Evolutionary conservation across 495 filamentous ascomycete genomes (phyloP).

Genomic region (Podospora pseudopauciseta): DNA sequence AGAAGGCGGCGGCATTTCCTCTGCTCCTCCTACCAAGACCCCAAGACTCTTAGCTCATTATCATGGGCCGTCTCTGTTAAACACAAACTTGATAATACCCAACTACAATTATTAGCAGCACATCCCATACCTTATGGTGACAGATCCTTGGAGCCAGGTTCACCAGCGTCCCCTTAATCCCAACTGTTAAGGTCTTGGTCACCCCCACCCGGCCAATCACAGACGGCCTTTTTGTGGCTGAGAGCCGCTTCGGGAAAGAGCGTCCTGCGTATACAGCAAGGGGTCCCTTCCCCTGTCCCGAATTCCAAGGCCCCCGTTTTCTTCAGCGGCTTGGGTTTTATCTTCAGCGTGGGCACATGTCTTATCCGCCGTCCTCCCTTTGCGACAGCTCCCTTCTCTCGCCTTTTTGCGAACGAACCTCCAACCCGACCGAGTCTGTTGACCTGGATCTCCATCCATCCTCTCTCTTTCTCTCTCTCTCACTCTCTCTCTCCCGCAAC

Average conservation of each 20-base stretch:
- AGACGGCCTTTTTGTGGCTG: conserved; percentile 9
- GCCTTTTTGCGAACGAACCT: conserved; percentile 6
- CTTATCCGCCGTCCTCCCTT: conserved; percentile 17
- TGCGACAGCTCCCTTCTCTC: conserved; percentile 14
- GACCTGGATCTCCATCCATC: conserved; percentile 7
- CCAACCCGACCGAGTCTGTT: conserved; percentile 16
- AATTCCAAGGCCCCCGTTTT: conserved; percentile 1
- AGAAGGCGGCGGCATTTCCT: neutral
- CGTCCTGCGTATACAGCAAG: conserved; percentile 13
- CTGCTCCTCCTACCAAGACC: neutral
- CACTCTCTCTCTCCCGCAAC: neutral
- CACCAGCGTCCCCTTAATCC: conserved; percentile 28
- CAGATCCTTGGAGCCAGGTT: conserved; percentile 14
- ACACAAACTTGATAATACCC: neutral
- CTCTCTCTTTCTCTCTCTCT: too few species aligned
- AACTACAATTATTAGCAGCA: neutral
- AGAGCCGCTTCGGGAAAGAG: conserved; percentile 29
- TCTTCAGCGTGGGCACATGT: conserved; percentile 20
- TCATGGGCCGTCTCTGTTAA: conserved; percentile 1
- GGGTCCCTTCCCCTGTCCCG: conserved; percentile 19
- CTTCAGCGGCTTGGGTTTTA: conserved; percentile 20
- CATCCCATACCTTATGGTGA: neutral
- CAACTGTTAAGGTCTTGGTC: conserved; percentile 20
- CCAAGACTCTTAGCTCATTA: neutral
- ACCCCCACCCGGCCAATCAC: conserved; percentile 22